Evolutionary conservation across 1,284 basidiomycete species (phyloP).

Genomic region (Pulveroboletus sp.): DNA sequence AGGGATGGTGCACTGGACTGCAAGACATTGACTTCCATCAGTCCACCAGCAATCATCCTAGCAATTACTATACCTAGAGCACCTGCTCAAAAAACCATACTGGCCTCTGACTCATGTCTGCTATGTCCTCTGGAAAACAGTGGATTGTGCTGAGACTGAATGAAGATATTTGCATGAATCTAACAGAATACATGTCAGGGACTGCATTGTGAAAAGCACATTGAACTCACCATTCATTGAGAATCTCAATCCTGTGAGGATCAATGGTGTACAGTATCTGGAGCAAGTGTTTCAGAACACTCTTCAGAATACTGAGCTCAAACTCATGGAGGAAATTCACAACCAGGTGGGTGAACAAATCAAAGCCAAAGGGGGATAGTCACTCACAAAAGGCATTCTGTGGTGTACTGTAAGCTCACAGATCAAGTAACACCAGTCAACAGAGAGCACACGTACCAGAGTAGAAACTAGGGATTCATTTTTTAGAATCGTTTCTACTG

Average conservation of each 20-base stretch:
- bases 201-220: background rate
- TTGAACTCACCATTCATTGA: background rate
- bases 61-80: background rate
- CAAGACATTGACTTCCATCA: background rate
- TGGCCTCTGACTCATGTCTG: background rate
- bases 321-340: conserved; percentile 6
- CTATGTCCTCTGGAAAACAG: conserved; percentile 1
- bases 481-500: background rate
- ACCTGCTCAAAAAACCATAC: conserved; percentile 1
- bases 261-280: background rate
- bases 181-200: background rate
- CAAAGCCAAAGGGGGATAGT: background rate
- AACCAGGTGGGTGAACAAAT: background rate
- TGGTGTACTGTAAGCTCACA: background rate
- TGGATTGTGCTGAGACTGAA: background rate
- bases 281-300: background rate
- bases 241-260: background rate
- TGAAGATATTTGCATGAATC: background rate
- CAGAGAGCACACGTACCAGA: background rate
- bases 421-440: background rate
- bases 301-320: background rate
- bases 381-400: conserved; percentile 1
- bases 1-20: background rate
- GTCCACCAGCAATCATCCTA: background rate
- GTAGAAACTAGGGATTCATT: background rate